These are phyloP conservation scores for Coniella lustricola DNA, from an alignment of 2,329 filamentous ascomycete species.

Conservation along the genomic window DNA sequence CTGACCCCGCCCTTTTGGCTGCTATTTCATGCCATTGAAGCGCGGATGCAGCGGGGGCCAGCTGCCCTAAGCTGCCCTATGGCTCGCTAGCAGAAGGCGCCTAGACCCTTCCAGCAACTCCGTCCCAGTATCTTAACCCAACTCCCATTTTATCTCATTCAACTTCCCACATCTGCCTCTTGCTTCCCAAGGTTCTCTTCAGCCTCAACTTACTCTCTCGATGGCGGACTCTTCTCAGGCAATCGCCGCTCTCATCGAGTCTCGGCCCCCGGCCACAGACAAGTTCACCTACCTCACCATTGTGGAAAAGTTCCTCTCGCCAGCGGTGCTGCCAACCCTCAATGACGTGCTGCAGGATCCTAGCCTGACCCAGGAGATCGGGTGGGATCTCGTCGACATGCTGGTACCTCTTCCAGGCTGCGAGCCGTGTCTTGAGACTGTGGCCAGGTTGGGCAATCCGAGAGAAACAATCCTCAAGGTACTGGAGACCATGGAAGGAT, in stretches of 20 bases:
- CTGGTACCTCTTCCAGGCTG: constrained; percentile 61
- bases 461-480: constrained; percentile 76
- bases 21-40: not conserved
- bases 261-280: constrained; percentile 50
- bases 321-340: constrained; percentile 59
- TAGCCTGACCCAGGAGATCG: constrained; percentile 68
- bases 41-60: not conserved
- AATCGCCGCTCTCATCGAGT: constrained; percentile 40
- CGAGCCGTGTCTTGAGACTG: constrained; percentile 64
- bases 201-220: not conserved
- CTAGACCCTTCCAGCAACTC: not conserved
- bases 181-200: not conserved
- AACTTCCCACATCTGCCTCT: not conserved
- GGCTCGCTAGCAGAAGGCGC: no score
- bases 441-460: constrained; percentile 72
- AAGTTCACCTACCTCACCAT: constrained; percentile 73
- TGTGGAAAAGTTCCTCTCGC: constrained; percentile 64
- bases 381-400: constrained; percentile 76
- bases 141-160: not conserved
- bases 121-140: not conserved
- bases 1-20: not conserved
- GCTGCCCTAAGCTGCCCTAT: no score
- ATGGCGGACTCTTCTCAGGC: constrained; percentile 30
- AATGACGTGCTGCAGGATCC: constrained; percentile 54
- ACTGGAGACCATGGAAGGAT: constrained; percentile 60